Percentiles rank a stretch among this genome's conserved stretches.
Conservation (phyloP, 164 flowering plant species). For the Aristolochia californica region DNA sequence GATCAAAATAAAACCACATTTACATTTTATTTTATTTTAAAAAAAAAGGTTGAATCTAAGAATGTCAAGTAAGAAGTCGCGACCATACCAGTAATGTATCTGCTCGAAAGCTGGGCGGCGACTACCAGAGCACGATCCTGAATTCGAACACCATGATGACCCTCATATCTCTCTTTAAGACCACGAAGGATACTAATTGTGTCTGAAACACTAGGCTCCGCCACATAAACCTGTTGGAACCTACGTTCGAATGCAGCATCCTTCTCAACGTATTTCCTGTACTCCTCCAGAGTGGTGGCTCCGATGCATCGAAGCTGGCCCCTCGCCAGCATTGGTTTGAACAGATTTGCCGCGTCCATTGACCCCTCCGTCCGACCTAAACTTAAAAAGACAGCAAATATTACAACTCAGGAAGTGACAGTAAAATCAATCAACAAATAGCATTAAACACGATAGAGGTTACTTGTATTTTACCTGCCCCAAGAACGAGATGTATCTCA, state of each 20-base stretch:
- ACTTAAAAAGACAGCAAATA: not conserved
- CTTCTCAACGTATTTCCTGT: conserved; percentile 82
- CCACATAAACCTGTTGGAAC: conserved; percentile 78
- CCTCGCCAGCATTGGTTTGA: conserved; percentile 84
- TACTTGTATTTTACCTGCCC: conserved; percentile 37
- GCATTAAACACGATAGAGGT: not conserved
- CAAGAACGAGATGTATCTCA: conserved; percentile 78
- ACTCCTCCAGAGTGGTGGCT: conserved; percentile 77
- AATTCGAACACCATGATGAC: conserved; percentile 81
- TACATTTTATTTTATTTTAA: not conserved
- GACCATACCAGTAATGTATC: conserved; percentile 61
- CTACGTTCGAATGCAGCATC: conserved; percentile 87
- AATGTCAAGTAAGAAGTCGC: not conserved
- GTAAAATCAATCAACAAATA: not conserved
- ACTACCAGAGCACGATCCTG: conserved; percentile 68
- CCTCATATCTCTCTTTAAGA: conserved; percentile 63
- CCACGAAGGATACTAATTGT: conserved; percentile 76
- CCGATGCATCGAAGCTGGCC: conserved; percentile 81
- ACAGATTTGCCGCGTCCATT: conserved; percentile 84
- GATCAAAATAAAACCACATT: not conserved
- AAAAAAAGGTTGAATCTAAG: not conserved
- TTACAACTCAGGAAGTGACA: not conserved
- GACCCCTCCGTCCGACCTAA: conserved; percentile 51
- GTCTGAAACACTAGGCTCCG: conserved; percentile 65
- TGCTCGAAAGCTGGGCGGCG: conserved; percentile 57